Percentiles rank a stretch among this genome's conserved stretches.
Evolutionary conservation across 371 early-diverging fungal species (phyloP).

Genomic region (Mortierella sp.): DNA sequence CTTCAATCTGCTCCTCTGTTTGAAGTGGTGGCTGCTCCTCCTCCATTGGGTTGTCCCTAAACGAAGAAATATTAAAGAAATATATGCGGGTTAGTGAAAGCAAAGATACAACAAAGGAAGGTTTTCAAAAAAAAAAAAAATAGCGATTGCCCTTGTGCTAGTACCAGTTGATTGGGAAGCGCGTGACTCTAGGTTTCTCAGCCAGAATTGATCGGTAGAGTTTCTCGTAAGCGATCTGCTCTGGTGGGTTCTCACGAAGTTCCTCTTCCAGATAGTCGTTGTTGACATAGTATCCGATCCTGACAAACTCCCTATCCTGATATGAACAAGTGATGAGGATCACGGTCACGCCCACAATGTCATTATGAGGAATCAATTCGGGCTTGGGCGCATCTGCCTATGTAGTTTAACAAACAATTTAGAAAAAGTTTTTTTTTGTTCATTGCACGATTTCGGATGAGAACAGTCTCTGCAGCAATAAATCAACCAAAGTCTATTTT

Average conservation of each 20-base stretch:
- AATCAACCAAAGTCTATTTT: neutral
- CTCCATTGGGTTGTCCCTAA: slow-evolving; percentile 54
- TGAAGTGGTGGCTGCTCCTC: slow-evolving; percentile 54
- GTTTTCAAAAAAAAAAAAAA: neutral
- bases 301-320: slow-evolving; percentile 90
- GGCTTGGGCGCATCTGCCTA: slow-evolving; percentile 82
- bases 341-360: slow-evolving; percentile 91
- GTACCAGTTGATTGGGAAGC: slow-evolving; percentile 82
- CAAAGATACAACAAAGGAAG: neutral
- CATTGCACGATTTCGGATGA: neutral
- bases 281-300: slow-evolving; percentile 97
- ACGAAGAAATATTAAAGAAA: neutral
- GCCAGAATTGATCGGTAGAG: slow-evolving; percentile 89
- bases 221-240: slow-evolving; percentile 73
- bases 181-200: slow-evolving; percentile 95
- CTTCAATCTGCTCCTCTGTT: slow-evolving; percentile 50
- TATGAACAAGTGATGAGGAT: slow-evolving; percentile 92
- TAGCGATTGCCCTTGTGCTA: neutral
- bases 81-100: neutral
- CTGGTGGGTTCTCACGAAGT: slow-evolving; percentile 76
- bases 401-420: neutral
- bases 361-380: slow-evolving; percentile 79
- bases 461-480: neutral
- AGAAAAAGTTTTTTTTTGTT: neutral
- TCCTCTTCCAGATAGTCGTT: slow-evolving; percentile 90